Base-by-base conservation (phyloP, 2,329 filamentous ascomycete genomes). In the Colletotrichum spinosum region DNA sequence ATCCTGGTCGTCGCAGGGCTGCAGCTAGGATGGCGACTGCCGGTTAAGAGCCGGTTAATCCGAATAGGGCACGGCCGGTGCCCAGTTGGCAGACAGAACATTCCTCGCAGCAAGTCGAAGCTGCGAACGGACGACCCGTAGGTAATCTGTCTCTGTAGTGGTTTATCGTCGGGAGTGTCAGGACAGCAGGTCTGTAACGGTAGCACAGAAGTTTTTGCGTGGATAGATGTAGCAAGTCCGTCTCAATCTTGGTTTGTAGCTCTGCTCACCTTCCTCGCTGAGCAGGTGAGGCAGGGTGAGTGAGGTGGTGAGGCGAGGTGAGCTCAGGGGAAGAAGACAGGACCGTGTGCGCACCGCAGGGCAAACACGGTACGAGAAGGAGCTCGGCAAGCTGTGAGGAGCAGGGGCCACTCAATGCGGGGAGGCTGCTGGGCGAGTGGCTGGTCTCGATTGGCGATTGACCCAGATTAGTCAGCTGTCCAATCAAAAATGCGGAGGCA, bases 1-100 rank as follows among this genome's bases (percentile, higher is more conserved):
- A 46, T 41, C 38, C 34, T 50, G 54, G 54, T 33, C 39, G 58
- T 52, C 55, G 51, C 62, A 65, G 57, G 52, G 52, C 58, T 52
- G 58, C 25, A 25, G 34, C 38, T 8, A 45, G 42, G 42, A 8
- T 65, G 53, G 49, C 65, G 44, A 35, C 17, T 1, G 53, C 56
- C 64, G 64, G 64, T 60, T 67, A 56, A 62, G 52, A 50, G 37
- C 48, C 59, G 63, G 63, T 53, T 50, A 57, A 63, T 49, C 55
- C 45, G 37, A 17, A 49, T 1, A 38, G 33, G 39, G 3, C 8
- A 15, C n/a, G 9, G 1, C 10, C n/a, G 34, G 54, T 8, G 15
- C 13, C 12, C 25, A 11, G 35, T 38, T 42, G 13, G n/a, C n/a
- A 15, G 15, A 25, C 25, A 25, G 25, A 25, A 25, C 25, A 25